Percentiles rank a stretch among this genome's conserved stretches.
phyloP scores from a whole-genome alignment of 495 filamentous ascomycete species.

The Penicillium crystallinum region DNA sequence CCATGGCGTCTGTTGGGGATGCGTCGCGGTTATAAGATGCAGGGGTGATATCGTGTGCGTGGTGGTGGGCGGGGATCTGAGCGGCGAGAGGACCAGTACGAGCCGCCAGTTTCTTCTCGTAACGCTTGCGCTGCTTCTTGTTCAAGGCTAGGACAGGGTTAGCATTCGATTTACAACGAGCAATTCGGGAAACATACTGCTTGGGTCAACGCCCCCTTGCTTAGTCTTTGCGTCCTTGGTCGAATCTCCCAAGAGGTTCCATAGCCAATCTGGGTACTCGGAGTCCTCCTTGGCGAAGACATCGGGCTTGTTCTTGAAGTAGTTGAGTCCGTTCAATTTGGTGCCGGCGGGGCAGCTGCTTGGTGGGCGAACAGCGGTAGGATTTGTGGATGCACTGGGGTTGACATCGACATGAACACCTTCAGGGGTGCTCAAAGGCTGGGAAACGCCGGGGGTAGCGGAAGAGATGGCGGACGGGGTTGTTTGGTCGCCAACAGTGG shows the following conservation, averaged over 20 bases:
- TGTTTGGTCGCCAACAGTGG: slow-evolving; percentile 29
- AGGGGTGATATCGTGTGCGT: slow-evolving; percentile 76
- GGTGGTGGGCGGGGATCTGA: slow-evolving; percentile 76
- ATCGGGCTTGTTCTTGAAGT: slow-evolving; percentile 73
- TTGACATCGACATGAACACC: slow-evolving; percentile 30
- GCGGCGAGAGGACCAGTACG: slow-evolving; percentile 61
- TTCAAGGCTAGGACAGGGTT: slow-evolving; percentile 33
- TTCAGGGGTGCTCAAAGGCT: slow-evolving; percentile 41
- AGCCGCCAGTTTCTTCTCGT: slow-evolving; percentile 59
- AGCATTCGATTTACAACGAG: slow-evolving; percentile 1
- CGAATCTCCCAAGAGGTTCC: slow-evolving; percentile 61
- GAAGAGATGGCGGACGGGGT: slow-evolving; percentile 40
- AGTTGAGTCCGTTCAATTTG: slow-evolving; percentile 73
- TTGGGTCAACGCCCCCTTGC: slow-evolving; percentile 39
- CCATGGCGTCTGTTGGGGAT: slow-evolving; percentile 22
- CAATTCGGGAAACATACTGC: slow-evolving; percentile 47
- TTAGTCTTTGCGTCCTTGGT: slow-evolving; percentile 31
- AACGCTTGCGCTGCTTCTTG: slow-evolving; percentile 56
- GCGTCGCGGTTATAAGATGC: slow-evolving; percentile 36
- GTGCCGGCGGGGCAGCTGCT: slow-evolving; percentile 66
- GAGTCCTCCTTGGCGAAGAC: slow-evolving; percentile 70
- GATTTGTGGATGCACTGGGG: slow-evolving; percentile 21
- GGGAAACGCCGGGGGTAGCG: slow-evolving; percentile 42
- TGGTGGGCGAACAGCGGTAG: slow-evolving; percentile 21
- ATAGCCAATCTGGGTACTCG: slow-evolving; percentile 91